Percentiles rank a stretch among this genome's conserved stretches.
phyloP scores from a whole-genome alignment of 768 basidiomycete species.

The Pulveroboletus sp. region DNA sequence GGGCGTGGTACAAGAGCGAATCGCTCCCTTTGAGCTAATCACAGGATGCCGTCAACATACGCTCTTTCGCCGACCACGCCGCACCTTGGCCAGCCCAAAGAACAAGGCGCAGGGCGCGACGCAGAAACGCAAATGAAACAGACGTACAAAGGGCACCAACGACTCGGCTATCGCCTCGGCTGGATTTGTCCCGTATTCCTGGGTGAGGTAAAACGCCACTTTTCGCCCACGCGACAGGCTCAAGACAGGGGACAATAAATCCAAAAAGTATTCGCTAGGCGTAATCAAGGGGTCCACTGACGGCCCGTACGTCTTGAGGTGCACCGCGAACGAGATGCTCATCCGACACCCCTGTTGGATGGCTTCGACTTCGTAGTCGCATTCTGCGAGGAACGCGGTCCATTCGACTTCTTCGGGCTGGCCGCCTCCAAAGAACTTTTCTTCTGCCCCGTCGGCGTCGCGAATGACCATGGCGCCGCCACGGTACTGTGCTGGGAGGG shows the following conservation, averaged over 20 bases:
- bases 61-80: conserved; percentile 10
- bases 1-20: conserved; percentile 67
- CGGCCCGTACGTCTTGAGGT: conserved; percentile 64
- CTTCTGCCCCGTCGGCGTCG: conserved; percentile 50
- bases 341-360: conserved; percentile 69
- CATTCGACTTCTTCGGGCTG: conserved; percentile 70
- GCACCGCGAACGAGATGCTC: conserved; percentile 67
- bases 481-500: conserved; percentile 68
- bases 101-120: conserved; percentile 3
- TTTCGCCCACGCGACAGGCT: conserved; percentile 68
- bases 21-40: conserved; percentile 75
- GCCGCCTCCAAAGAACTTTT: conserved; percentile 60
- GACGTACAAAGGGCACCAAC: conserved; percentile 63
- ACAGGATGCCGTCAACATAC: conserved; percentile 10
- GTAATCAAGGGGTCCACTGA: conserved; percentile 61
- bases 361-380: conserved; percentile 69
- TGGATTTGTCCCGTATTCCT: conserved; percentile 69
- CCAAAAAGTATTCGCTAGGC: conserved; percentile 72
- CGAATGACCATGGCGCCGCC: conserved; percentile 64
- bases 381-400: conserved; percentile 71
- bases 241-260: conserved; percentile 65
- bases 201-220: conserved; percentile 67
- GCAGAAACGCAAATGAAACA: conserved; percentile 5
- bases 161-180: conserved; percentile 65
- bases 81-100: conserved; percentile 1